A percentile compares a stretch with the other conserved stretches of the same genome.
phyloP scores from a whole-genome alignment of 164 flowering plant species.

The Macadamia integrifolia region DNA sequence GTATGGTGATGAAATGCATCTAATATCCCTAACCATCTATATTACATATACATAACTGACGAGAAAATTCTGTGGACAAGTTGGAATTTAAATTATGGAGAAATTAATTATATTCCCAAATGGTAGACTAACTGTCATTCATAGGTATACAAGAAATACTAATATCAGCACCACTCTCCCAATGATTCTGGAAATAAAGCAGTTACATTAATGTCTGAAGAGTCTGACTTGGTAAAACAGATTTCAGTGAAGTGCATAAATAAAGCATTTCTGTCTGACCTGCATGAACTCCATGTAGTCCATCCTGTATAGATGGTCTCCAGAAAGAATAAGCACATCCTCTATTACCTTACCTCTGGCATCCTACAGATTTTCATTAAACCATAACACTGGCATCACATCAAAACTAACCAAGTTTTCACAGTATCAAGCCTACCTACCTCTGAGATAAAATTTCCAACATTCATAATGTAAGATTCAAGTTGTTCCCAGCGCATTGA shows the following conservation, averaged over 20 bases:
- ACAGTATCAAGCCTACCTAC: no score
- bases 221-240: not conserved
- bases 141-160: conserved; percentile 75
- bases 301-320: conserved; percentile 95
- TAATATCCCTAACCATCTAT: no score
- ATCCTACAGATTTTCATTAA: conserved; percentile 42
- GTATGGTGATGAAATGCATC: no score
- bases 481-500: no score
- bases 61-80: no score
- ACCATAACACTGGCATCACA: not conserved
- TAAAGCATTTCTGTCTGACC: conserved; percentile 27
- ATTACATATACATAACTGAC: no score
- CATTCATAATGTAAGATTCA: no score
- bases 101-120: not conserved
- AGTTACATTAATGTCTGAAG: not conserved
- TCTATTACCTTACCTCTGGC: conserved; percentile 76
- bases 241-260: not conserved
- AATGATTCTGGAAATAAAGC: conserved; percentile 51
- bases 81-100: no score
- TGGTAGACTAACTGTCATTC: conserved; percentile 63
- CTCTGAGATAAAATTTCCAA: no score
- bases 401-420: not conserved
- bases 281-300: conserved; percentile 93
- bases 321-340: conserved; percentile 87
- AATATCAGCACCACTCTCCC: conserved; percentile 93